phyloP scores from a whole-genome alignment of 73 alveolate species.

The Uronychia setigera region DNA sequence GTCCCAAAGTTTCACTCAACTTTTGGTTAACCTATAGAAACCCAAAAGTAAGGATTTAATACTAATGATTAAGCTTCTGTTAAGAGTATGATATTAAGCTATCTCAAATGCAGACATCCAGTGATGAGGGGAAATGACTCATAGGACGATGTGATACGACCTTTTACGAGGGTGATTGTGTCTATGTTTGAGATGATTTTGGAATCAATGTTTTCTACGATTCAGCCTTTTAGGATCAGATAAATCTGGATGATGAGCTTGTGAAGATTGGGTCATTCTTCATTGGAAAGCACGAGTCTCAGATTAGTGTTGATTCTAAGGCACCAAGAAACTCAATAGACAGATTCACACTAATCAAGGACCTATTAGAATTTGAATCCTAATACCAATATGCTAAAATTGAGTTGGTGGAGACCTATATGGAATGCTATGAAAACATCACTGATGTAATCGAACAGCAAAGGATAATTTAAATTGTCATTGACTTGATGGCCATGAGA shows the following conservation, averaged over 20 bases:
- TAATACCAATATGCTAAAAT: constrained; percentile 75
- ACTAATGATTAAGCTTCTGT: constrained; percentile 9
- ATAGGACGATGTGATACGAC: constrained; percentile 40
- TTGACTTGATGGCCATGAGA: constrained; percentile 81
- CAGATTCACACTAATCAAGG: constrained; percentile 76
- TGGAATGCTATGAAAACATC: constrained; percentile 84
- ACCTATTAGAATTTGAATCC: constrained; percentile 72
- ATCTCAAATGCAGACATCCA: constrained; percentile 10
- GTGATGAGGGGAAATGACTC: constrained; percentile 34
- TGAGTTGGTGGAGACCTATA: constrained; percentile 74
- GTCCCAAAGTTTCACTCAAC: constrained; percentile 46
- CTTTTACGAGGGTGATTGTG: constrained; percentile 7
- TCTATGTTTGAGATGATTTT: constrained; percentile 72
- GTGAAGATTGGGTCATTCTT: constrained; percentile 82
- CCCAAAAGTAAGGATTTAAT: constrained; percentile 12
- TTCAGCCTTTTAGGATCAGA: constrained; percentile 78
- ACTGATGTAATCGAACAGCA: constrained; percentile 75
- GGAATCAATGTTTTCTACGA: constrained; percentile 78
- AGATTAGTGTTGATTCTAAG: constrained; percentile 66
- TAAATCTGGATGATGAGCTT: constrained; percentile 80
- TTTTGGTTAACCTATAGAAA: constrained; percentile 45
- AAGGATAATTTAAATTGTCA: constrained; percentile 70
- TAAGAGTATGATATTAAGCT: constrained; percentile 16
- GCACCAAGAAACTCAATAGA: constrained; percentile 78
- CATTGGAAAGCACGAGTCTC: constrained; percentile 76